These are phyloP conservation scores for Nicotiana tomentosiformis DNA, from an alignment of 257 asterid genomes.

Conservation along the genomic window DNA sequence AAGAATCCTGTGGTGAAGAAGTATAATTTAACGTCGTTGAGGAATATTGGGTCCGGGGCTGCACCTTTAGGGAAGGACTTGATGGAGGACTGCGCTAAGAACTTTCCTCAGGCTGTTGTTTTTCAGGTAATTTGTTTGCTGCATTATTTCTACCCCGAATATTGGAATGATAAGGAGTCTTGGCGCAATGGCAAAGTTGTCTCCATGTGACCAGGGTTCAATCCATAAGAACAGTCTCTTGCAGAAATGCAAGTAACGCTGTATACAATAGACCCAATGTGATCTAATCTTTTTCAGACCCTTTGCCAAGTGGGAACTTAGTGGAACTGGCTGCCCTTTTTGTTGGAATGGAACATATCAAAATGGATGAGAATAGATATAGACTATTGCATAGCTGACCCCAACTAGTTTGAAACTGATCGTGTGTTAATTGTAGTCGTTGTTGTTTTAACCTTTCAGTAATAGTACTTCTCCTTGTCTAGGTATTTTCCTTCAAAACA, in stretches of 20 bases:
- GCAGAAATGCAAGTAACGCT: neutral
- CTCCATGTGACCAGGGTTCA: neutral
- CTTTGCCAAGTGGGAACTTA: neutral
- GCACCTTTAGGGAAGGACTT: constrained; percentile 88
- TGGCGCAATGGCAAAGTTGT: neutral
- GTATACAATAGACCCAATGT: neutral
- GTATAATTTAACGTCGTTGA: constrained; percentile 57
- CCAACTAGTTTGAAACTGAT: neutral
- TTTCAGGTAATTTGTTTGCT: constrained; percentile 40
- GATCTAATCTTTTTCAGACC: neutral
- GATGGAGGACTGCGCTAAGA: constrained; percentile 93
- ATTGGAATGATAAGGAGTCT: neutral
- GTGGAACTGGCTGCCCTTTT: neutral
- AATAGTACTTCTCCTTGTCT: neutral
- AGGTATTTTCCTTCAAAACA: neutral
- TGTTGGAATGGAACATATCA: neutral
- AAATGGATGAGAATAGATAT: neutral
- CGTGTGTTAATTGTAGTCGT: neutral
- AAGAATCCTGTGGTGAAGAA: constrained; percentile 50
- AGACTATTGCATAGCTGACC: neutral
- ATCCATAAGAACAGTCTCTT: neutral
- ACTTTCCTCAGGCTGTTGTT: constrained; percentile 63
- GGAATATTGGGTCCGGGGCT: constrained; percentile 81
- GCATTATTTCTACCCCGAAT: neutral
- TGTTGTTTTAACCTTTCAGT: neutral